Evolutionary conservation across 2,329 filamentous ascomycete genomes (phyloP), one percentile per base, ranked within the genome.

Genomic region (Colletotrichum sp.): DNA sequence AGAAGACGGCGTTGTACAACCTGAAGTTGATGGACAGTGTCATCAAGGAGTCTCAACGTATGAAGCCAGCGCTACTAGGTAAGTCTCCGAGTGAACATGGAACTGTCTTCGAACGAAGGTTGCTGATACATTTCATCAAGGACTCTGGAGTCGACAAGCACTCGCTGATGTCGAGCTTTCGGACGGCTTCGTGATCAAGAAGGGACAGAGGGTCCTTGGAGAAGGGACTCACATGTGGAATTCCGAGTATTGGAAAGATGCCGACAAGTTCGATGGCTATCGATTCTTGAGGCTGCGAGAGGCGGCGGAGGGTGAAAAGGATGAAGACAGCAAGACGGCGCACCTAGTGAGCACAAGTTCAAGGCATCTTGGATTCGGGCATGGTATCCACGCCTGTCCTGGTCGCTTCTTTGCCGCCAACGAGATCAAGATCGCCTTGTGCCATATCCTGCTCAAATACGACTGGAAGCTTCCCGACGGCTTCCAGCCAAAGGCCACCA

Each of bases 401-500:
- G 84, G 84, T 0, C 76, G 84, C 7, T 85, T 84, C 76, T 85
- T 85, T 78, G 84, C 83, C 2, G 79, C 78, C 10, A 82, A 83
- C 66, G 81, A 85, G 78, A 79, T 85, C 28, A 85, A 86, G 79
- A 77, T 85, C 26, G 36, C 80, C 16, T 56, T 84, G 34, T 77
- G 79, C 68, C 79, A 82, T 48, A 16, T 85, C 13, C 38, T 85
- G 48, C 70, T 80, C 65, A 81, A 80, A 71, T 85, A 83, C 74
- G 83, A 84, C 32, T 79, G 75, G 77, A 76, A 76, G 66, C 61
- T 76, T 12, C 58, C 61, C 2, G 66, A 58, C 2, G 67, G 66
- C 6, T 32, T 8, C 8, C 24, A 36, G 10, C 55, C 68, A 1
- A 48, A 71, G 16, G 28, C 36, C 10, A 13, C 55, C 5, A 18